Evolutionary conservation across 2,329 filamentous ascomycete genomes (phyloP).

Genomic region (Stemphylium beticola): DNA sequence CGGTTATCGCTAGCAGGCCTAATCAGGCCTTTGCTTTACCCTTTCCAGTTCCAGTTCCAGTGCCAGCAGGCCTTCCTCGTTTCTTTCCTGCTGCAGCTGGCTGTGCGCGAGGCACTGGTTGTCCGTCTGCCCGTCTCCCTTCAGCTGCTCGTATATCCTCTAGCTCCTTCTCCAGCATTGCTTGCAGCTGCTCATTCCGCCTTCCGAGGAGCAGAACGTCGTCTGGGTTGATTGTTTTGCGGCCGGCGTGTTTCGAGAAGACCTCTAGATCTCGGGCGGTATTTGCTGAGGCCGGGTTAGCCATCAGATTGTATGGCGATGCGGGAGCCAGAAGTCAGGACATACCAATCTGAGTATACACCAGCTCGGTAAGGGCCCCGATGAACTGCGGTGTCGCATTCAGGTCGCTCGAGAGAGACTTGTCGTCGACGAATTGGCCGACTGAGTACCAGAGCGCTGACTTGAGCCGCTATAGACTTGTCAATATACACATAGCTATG

Average conservation of each 20-base stretch:
- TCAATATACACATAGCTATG: not conserved
- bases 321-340: not conserved
- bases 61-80: constrained; percentile 29
- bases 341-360: constrained; percentile 84
- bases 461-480: constrained; percentile 53
- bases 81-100: constrained; percentile 21
- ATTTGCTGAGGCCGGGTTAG: constrained; percentile 32
- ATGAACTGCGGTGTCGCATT: constrained; percentile 95
- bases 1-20: not conserved
- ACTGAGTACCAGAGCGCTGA: constrained; percentile 52
- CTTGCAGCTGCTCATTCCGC: constrained; percentile 83
- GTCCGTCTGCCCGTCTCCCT: constrained; percentile 27
- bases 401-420: constrained; percentile 72
- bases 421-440: constrained; percentile 77
- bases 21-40: constrained; percentile 24
- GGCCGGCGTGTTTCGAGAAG: constrained; percentile 73
- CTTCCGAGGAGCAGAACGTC: constrained; percentile 88
- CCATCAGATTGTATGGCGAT: not conserved
- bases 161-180: constrained; percentile 73
- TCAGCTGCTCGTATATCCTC: constrained; percentile 54
- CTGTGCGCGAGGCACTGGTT: constrained; percentile 8
- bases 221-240: constrained; percentile 78
- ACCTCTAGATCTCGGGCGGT: constrained; percentile 66
- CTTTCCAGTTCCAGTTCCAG: constrained; percentile 25
- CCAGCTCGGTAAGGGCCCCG: constrained; percentile 75